Base-by-base conservation (phyloP, 2,329 filamentous ascomycete species). In the Teratosphaeria epicoccoides region DNA sequence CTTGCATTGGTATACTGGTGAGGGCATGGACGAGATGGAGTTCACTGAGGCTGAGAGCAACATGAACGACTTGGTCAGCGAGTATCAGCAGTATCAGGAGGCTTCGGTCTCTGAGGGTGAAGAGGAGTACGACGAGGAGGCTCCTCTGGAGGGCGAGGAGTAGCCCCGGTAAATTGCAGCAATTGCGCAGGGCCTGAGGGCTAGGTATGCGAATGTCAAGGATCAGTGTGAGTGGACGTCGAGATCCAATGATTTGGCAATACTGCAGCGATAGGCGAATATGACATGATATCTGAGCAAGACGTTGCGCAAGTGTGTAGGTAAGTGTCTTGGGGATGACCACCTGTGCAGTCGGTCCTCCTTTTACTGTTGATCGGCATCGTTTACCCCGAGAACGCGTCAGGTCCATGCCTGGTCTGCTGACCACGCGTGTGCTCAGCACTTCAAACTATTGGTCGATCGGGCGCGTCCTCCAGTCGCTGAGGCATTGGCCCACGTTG, bases 11-110 rank as follows among this genome's bases (percentile, higher is more conserved):
- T 98, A 98, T 80, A 98, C 93, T 83, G 90, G 90, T 71, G 93
- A 98, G 83, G 93, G 93, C 79, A 98, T 98, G 93, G 93, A 98
- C 77, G 93, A 98, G 85, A 97, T 98, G 93, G 93, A 98, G 80
- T 98, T 98, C 81, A 98, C 93, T 71, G 93, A 98, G 83, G 93
- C 93, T 66, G 93, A 98, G 85, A 95, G 88, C 77, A 98, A 98
- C 82, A 97, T 98, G 93, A 97, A 98, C 81, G 93, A 98, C 75
- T 80, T 98, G 71, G 91, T 98, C 68, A 95, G 89, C 57, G 93
- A 98, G 76, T 98, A 98, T 81, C 93, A 97, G 83, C 93, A 98
- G 77, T 98, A 98, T 84, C 93, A 98, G 83, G 93, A 98, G 75
- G 93, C 93, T 71, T 87, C 88, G 68, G 83, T 96, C 75, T 94